These are phyloP conservation scores for Penicillium parvum DNA, from an alignment of 495 filamentous ascomycete species.

Conservation along the genomic window DNA sequence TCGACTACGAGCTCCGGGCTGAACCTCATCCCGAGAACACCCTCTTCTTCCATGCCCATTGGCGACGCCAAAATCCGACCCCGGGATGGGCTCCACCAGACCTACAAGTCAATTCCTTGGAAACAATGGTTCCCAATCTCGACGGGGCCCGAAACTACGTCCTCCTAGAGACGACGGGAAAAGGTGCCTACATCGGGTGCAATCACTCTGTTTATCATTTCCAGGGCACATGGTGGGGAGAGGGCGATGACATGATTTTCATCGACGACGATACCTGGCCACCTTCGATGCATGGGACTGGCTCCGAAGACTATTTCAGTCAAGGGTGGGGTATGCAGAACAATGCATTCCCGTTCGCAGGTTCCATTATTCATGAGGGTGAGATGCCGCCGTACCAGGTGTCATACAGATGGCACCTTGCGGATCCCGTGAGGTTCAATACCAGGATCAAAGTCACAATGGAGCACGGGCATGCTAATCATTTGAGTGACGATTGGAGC, in stretches of 20 bases:
- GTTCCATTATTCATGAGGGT: constrained; percentile 22
- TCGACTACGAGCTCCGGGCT: constrained; percentile 22
- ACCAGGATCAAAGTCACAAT: not conserved
- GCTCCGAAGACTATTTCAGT: constrained; percentile 11
- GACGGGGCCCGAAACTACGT: not conserved
- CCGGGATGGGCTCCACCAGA: constrained; percentile 18
- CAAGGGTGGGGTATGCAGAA: not conserved
- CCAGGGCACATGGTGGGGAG: constrained; percentile 24
- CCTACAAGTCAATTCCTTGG: not conserved
- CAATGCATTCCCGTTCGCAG: constrained; percentile 20
- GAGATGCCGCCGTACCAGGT: constrained; percentile 21
- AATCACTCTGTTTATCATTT: constrained; percentile 21
- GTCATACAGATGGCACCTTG: constrained; percentile 21
- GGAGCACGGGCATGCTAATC: not conserved
- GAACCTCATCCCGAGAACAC: constrained; percentile 17
- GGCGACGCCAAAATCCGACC: constrained; percentile 21
- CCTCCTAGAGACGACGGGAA: constrained; percentile 16
- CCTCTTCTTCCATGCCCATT: constrained; percentile 24
- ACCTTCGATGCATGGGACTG: constrained; percentile 22
- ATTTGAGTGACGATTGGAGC: not conserved
- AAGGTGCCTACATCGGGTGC: constrained; percentile 19
- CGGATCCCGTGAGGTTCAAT: not conserved
- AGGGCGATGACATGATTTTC: constrained; percentile 27
- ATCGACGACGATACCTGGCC: constrained; percentile 26
- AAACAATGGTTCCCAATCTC: not conserved